A percentile compares a stretch with the other conserved stretches of the same genome.
phyloP scores from a whole-genome alignment of 2,329 filamentous ascomycete genomes.

The Penicillium sp. region DNA sequence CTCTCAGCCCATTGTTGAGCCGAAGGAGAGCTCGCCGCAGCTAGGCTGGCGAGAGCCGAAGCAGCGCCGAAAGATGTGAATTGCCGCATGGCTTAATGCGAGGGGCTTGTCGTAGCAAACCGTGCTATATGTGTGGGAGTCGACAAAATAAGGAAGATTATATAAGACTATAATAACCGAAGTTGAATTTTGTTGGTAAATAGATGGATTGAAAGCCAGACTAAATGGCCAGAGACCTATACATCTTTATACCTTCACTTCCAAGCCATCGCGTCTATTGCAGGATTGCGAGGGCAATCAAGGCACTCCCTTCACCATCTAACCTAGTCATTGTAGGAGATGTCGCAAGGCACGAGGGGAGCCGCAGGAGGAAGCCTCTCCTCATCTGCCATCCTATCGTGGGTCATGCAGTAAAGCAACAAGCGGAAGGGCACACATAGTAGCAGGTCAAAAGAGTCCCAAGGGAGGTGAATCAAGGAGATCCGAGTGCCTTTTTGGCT shows the following conservation, averaged over 20 bases:
- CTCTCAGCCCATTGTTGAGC: constrained; percentile 55
- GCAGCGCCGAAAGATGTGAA: not conserved
- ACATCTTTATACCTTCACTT: not conserved
- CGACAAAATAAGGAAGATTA: too few relatives aligned
- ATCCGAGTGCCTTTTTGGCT: not conserved
- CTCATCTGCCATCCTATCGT: not conserved
- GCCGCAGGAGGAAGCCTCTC: not conserved
- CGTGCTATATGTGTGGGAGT: not conserved
- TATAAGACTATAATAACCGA: not conserved
- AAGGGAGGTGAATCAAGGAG: not conserved
- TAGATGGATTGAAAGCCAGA: not conserved
- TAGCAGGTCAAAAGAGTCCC: not conserved
- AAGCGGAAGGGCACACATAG: not conserved
- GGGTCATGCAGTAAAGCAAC: not conserved
- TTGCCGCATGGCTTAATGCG: constrained; percentile 3
- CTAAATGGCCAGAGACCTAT: not conserved
- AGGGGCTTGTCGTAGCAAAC: not conserved
- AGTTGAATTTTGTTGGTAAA: not conserved
- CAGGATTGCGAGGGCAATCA: not conserved
- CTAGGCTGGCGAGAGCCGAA: constrained; percentile 5
- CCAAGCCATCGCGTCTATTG: not conserved
- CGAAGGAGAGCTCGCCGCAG: constrained; percentile 12
- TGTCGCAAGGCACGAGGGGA: not conserved
- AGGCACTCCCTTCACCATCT: constrained; percentile 8
- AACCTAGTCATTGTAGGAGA: not conserved